These are phyloP conservation scores for Exobasidium cylindrosporum DNA, from an alignment of 1,284 basidiomycete genomes.

Conservation along the genomic window DNA sequence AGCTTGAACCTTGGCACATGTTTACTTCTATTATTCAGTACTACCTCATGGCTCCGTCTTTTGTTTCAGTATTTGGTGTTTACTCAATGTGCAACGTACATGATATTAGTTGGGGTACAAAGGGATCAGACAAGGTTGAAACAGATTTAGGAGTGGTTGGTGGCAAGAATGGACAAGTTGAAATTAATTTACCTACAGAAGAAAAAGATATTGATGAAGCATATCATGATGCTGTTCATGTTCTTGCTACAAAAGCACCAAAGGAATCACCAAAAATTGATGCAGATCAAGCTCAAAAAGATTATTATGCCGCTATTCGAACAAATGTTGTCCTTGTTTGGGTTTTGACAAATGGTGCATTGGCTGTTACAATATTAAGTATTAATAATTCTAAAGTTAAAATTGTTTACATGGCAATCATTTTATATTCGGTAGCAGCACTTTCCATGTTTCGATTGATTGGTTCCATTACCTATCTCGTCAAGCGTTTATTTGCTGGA, in stretches of 20 bases:
- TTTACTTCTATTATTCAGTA: constrained; percentile 52
- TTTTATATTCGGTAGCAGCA: constrained; percentile 46
- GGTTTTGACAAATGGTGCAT: constrained; percentile 45
- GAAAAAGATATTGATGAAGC: constrained; percentile 47
- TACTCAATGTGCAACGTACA: constrained; percentile 51
- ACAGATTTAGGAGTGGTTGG: constrained; percentile 48
- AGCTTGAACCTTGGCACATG: constrained; percentile 50
- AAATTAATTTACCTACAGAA: constrained; percentile 49
- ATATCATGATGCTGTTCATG: constrained; percentile 53
- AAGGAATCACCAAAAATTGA: constrained; percentile 27
- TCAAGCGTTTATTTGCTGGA: constrained; percentile 44
- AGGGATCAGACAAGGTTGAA: constrained; percentile 45
- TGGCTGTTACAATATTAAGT: constrained; percentile 47
- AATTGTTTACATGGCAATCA: constrained; percentile 48
- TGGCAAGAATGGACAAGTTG: constrained; percentile 36
- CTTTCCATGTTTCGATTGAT: constrained; percentile 41
- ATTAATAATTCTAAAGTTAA: constrained; percentile 30
- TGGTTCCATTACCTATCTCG: constrained; percentile 19
- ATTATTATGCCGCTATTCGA: constrained; percentile 26
- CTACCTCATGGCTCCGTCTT: constrained; percentile 48
- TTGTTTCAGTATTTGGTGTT: constrained; percentile 53
- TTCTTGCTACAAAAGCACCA: constrained; percentile 38
- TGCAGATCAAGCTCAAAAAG: constrained; percentile 43
- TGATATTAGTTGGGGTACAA: constrained; percentile 50
- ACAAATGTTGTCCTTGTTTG: constrained; percentile 26